phyloP scores from a whole-genome alignment of 2,329 filamentous ascomycete genomes.

The Aspergillus sp. region DNA sequence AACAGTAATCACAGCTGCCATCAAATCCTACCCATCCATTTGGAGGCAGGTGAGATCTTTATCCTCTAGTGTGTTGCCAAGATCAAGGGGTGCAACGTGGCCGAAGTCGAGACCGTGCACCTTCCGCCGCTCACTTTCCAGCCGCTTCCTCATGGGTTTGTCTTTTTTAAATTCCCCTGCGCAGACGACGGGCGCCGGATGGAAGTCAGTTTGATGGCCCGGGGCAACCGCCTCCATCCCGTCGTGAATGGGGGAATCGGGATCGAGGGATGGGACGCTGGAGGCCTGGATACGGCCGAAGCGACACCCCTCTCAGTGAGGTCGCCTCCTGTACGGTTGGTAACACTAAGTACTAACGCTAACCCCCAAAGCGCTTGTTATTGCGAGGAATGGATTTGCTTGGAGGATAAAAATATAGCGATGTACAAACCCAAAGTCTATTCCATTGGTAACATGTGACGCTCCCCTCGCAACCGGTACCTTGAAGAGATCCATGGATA shows the following conservation, averaged over 20 bases:
- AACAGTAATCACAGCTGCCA: neutral
- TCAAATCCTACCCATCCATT: slow-evolving; percentile 8
- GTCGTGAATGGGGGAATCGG: slow-evolving; percentile 6
- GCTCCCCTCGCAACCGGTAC: no score
- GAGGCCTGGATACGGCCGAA: neutral
- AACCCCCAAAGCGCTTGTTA: neutral
- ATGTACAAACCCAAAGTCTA: neutral
- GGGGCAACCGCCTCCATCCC: neutral
- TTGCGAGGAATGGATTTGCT: neutral
- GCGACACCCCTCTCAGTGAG: neutral
- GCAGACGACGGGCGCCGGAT: slow-evolving; percentile 11
- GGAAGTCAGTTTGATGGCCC: slow-evolving; percentile 8
- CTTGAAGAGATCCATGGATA: no score
- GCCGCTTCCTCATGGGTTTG: neutral
- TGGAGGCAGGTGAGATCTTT: slow-evolving; percentile 25
- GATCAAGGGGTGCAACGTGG: slow-evolving; percentile 27
- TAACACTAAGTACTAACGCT: neutral
- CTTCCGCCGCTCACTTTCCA: neutral
- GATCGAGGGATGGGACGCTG: neutral
- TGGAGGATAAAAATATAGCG: neutral
- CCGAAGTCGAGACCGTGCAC: slow-evolving; percentile 21
- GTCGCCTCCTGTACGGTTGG: neutral
- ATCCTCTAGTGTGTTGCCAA: slow-evolving; percentile 26
- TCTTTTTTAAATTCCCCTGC: neutral
- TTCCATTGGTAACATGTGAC: neutral